Conservation (phyloP, 495 filamentous ascomycete genomes). For the Barbatosphaeria neglecta region DNA sequence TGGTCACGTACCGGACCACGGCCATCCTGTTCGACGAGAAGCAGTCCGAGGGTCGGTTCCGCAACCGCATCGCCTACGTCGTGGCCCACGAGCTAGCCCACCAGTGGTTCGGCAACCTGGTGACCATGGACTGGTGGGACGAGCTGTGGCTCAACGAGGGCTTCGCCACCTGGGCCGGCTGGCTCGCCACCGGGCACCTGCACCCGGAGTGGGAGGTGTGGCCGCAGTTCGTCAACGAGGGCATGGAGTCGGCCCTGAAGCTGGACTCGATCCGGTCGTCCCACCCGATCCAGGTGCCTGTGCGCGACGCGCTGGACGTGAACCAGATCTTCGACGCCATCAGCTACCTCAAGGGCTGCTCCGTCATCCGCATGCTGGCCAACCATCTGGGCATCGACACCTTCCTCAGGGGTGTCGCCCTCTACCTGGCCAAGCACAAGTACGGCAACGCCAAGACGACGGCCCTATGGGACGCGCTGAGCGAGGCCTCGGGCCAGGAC, state of each 20-base stretch:
- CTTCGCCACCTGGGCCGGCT: constrained; percentile 96
- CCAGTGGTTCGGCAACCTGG: constrained; percentile 98
- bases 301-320: constrained; percentile 79
- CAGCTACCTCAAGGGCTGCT: constrained; percentile 91
- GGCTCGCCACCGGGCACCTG: constrained; percentile 82
- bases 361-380: constrained; percentile 88
- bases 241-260: constrained; percentile 78
- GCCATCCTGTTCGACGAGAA: constrained; percentile 89
- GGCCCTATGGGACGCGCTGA: constrained; percentile 86
- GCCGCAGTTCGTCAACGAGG: constrained; percentile 90
- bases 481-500: constrained; percentile 78
- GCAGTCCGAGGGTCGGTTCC: constrained; percentile 78
- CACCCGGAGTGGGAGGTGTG: constrained; percentile 93
- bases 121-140: constrained; percentile 99
- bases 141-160: constrained; percentile 97
- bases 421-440: constrained; percentile 75
- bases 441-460: constrained; percentile 93
- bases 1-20: constrained; percentile 89
- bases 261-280: constrained; percentile 82
- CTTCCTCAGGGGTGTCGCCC: constrained; percentile 79
- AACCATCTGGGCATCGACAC: constrained; percentile 71
- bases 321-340: constrained; percentile 96
- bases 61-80: constrained; percentile 85
- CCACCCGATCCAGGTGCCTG: constrained; percentile 90
- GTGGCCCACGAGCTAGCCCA: constrained; percentile 97